A percentile compares a stretch with the other conserved stretches of the same genome.
Evolutionary conservation across 257 asterid species (phyloP).

Genomic region (Solanum gracilifrons): DNA sequence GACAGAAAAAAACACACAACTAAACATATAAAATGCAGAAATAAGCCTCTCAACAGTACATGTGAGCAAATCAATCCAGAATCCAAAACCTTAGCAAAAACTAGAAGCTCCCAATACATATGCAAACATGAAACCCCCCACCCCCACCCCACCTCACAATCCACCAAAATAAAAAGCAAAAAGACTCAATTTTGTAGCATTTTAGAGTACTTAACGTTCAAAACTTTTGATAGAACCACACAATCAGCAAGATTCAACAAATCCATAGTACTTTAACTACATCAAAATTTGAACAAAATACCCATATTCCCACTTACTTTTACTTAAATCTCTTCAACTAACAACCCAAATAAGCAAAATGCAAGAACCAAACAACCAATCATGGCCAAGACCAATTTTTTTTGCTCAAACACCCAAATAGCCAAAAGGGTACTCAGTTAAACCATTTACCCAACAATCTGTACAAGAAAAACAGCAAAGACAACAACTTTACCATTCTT

Average conservation of each 20-base stretch:
- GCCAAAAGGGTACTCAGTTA: neutral
- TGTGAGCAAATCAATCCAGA: neutral
- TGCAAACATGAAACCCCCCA: neutral
- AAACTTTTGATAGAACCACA: neutral
- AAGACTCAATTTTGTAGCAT: neutral
- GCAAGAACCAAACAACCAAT: neutral
- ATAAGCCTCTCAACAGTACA: neutral
- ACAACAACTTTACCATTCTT: neutral
- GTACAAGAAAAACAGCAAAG: neutral
- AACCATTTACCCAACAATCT: neutral
- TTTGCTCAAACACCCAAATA: neutral
- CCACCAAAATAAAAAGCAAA: neutral
- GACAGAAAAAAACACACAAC: neutral
- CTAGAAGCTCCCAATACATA: neutral
- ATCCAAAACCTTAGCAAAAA: neutral
- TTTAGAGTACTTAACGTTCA: neutral
- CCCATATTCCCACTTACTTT: neutral
- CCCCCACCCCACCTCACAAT: neutral
- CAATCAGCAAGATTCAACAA: neutral
- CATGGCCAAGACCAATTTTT: neutral
- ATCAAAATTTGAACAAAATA: neutral
- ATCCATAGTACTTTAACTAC: neutral
- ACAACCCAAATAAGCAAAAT: neutral
- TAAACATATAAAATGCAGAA: neutral
- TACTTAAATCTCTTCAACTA: neutral